Conservation (phyloP, 140 eudicot genomes). For the Flaveria floridana region DNA sequence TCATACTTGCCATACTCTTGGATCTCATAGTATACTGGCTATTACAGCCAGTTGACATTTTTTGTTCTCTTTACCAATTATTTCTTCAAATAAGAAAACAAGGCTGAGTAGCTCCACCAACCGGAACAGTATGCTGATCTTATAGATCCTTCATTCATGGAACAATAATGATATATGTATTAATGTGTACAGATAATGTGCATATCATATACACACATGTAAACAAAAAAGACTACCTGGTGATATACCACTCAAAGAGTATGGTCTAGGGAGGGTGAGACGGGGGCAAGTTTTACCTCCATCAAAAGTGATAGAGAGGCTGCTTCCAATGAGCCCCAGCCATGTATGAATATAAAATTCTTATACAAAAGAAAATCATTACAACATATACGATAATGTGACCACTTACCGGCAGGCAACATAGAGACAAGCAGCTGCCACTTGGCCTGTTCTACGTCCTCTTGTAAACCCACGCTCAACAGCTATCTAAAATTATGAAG, state of each 20-base stretch:
- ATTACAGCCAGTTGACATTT: neutral
- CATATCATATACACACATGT: neutral
- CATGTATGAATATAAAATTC: no score
- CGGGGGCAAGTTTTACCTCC: no score
- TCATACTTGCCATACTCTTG: neutral
- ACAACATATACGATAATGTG: neutral
- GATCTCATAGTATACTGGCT: neutral
- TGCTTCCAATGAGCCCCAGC: no score
- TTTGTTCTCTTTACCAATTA: neutral
- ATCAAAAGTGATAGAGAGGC: no score
- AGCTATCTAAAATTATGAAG: conserved; percentile 39
- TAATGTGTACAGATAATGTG: neutral
- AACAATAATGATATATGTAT: neutral
- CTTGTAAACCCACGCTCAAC: conserved; percentile 42
- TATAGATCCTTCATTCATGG: neutral
- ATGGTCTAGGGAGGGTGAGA: no score
- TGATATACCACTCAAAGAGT: no score
- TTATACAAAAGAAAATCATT: no score
- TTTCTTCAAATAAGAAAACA: neutral
- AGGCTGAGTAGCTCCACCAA: neutral
- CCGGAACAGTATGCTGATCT: neutral
- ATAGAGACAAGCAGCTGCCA: conserved; percentile 52
- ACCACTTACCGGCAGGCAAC: conserved; percentile 47
- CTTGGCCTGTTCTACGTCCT: conserved; percentile 37
- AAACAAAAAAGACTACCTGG: no score